Evolutionary conservation across 495 filamentous ascomycete species (phyloP).

Genomic region (Trichoderma virens): DNA sequence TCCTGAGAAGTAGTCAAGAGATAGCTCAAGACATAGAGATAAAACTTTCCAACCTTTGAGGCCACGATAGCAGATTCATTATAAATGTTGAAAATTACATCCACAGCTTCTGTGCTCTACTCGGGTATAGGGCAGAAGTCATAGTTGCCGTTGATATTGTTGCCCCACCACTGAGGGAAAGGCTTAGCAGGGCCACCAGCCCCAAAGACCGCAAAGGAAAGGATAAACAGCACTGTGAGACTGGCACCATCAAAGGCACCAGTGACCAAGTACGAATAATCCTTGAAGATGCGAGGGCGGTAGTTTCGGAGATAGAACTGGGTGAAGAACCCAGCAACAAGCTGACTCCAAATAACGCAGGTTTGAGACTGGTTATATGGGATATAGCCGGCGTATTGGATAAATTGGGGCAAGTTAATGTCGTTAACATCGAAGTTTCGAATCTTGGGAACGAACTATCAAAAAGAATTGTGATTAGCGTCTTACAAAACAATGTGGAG

Average conservation of each 20-base stretch:
- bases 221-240: slow-evolving; percentile 44
- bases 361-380: slow-evolving; percentile 41
- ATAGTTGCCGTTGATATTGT: slow-evolving; percentile 29
- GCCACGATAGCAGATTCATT: background rate
- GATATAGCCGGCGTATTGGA: slow-evolving; percentile 37
- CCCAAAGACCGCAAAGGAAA: slow-evolving; percentile 53
- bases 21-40: background rate
- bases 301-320: slow-evolving; percentile 49
- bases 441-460: background rate
- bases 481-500: background rate
- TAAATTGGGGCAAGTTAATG: slow-evolving; percentile 30
- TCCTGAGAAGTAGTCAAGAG: background rate
- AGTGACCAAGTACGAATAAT: slow-evolving; percentile 50
- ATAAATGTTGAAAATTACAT: background rate
- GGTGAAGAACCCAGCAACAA: slow-evolving; percentile 33
- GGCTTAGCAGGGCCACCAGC: slow-evolving; percentile 28
- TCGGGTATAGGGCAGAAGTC: slow-evolving; percentile 23
- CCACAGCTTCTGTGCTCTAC: slow-evolving; percentile 8
- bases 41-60: background rate
- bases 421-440: slow-evolving; percentile 15
- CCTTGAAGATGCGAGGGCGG: slow-evolving; percentile 42
- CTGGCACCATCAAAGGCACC: slow-evolving; percentile 50
- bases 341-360: slow-evolving; percentile 21
- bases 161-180: slow-evolving; percentile 47
- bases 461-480: background rate